phyloP scores from a whole-genome alignment of 1,284 basidiomycete genomes.

The Omphalotus olearius region DNA sequence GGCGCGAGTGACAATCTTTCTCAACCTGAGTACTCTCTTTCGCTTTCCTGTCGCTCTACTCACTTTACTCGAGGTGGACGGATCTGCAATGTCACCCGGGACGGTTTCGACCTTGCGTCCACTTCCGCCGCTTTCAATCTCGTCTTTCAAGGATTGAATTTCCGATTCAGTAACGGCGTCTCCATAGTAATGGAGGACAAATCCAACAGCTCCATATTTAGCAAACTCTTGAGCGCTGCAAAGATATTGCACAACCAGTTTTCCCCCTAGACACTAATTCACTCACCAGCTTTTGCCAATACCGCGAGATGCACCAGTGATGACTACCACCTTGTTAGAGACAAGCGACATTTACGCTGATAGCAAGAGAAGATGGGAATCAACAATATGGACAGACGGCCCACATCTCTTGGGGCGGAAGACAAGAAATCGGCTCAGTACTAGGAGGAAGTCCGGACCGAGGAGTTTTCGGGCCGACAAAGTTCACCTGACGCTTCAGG shows the following conservation, averaged over 20 bases:
- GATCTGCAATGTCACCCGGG: constrained; percentile 59
- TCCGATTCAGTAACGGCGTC: constrained; percentile 54
- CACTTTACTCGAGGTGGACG: constrained; percentile 58
- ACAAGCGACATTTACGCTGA: too few relatives aligned
- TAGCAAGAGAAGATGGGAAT: too few relatives aligned
- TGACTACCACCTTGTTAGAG: constrained; percentile 37
- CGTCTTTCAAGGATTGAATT: constrained; percentile 25
- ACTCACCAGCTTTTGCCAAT: constrained; percentile 67
- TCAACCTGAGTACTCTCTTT: not conserved
- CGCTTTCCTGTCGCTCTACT: constrained; percentile 8
- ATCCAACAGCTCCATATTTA: constrained; percentile 61
- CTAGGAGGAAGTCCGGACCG: too few relatives aligned
- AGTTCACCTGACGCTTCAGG: too few relatives aligned
- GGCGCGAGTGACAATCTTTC: constrained; percentile 63
- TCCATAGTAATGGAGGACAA: constrained; percentile 72
- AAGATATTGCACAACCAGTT: not conserved
- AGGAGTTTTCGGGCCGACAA: too few relatives aligned
- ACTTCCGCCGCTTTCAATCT: constrained; percentile 13
- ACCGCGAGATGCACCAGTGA: constrained; percentile 78
- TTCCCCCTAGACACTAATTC: not conserved
- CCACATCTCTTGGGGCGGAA: too few relatives aligned
- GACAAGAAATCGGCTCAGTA: too few relatives aligned
- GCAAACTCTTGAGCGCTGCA: constrained; percentile 53
- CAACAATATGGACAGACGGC: too few relatives aligned
- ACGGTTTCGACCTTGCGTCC: constrained; percentile 15